Evolutionary conservation across 108 stramenopile species (phyloP), one percentile per base, ranked within the genome.

Genomic region (Pelagomonas calceolata): DNA sequence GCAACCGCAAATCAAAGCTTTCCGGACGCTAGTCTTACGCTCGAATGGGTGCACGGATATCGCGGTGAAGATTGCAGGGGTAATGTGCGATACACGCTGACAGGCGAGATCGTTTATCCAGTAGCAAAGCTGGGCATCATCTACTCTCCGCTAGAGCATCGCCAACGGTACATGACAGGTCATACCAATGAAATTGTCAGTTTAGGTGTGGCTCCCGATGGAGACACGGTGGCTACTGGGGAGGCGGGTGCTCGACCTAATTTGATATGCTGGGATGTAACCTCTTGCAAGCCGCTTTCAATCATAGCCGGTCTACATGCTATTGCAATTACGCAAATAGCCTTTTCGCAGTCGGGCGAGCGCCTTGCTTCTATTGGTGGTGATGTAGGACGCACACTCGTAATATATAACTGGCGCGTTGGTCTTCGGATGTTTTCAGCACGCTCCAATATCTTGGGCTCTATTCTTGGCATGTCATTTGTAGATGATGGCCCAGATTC

Each of bases 121-220:
- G 76, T 71, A 7, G 79, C 72, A 10, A 43, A 67, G 36, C 60
- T 80, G n/a, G 80, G 74, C 44, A 80, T 84, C 30, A 71, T 78
- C 63, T 79, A 79, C 67, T 71, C 60, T 65, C 39, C 63, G 0
- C 34, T 71, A 0, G 77, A 77, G 63, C 80, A 82, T 34, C 70
- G 44, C 51, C 86, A 86, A 44, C 30, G 65, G 31, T 86, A 69
- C 68, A 78, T 83, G 65, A 66, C 65, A 0, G 84, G 77, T 36
- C 86, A 85, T 73, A 77, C 70, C 0, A 85, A 80, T 37, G 77
- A 85, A 33, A 76, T 85, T 37, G 46, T 80, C 33, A 71, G 64
- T 63, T 35, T 87, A 5, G 78, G 81, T n/a, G 21, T 81, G 31
- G 80, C 85, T 64, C 82, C 82, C 16, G 75, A 70, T 0, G 82